These are phyloP conservation scores for Euphorbia celastroides DNA, from an alignment of 441 rosid species.

Conservation along the genomic window DNA sequence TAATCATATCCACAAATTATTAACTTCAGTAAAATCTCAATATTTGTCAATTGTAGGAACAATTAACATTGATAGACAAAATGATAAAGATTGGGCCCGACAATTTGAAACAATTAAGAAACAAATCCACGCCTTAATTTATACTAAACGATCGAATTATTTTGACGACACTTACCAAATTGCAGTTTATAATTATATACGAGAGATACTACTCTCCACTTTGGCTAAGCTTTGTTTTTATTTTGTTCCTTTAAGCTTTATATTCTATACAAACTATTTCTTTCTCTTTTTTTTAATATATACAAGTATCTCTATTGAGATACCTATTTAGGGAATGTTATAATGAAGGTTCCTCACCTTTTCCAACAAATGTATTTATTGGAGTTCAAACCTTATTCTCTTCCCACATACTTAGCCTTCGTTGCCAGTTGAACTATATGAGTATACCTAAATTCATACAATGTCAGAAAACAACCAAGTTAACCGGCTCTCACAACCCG, in stretches of 20 bases:
- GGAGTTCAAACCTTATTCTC: too few relatives aligned
- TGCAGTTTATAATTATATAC: neutral
- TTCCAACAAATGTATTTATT: too few relatives aligned
- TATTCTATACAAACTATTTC: neutral
- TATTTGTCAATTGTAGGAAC: neutral
- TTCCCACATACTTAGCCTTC: too few relatives aligned
- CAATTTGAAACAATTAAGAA: neutral
- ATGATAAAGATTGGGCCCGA: neutral
- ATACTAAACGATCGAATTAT: neutral
- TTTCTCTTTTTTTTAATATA: too few relatives aligned
- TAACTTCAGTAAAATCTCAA: neutral
- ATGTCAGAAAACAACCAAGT: slow-evolving; percentile 59
- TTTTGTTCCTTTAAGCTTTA: neutral
- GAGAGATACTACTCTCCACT: neutral
- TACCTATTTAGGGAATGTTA: too few relatives aligned
- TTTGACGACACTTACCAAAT: neutral
- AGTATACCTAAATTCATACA: too few relatives aligned
- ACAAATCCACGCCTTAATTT: neutral
- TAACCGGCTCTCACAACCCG: slow-evolving; percentile 49
- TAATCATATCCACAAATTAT: neutral
- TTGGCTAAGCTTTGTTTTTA: neutral
- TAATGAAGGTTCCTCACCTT: too few relatives aligned
- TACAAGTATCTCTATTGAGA: too few relatives aligned
- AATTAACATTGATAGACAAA: neutral
- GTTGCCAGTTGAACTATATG: too few relatives aligned